Percentiles rank a stretch among this genome's conserved stretches.
phyloP scores from a whole-genome alignment of 192 early-diverging fungal genomes.

The Polychytrium aggregatum region DNA sequence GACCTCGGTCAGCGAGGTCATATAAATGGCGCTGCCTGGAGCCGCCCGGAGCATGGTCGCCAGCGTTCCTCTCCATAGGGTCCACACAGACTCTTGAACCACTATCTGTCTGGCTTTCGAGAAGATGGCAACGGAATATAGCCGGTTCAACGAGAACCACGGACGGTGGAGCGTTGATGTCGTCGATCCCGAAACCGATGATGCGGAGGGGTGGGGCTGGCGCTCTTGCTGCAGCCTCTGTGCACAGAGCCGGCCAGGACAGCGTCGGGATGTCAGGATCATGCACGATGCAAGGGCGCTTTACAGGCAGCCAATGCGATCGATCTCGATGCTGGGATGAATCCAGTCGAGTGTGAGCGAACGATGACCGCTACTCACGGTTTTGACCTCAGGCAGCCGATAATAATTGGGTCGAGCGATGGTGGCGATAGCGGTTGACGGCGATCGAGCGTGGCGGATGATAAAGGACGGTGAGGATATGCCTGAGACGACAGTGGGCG shows the following conservation, averaged over 20 bases:
- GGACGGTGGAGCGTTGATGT: too few species aligned
- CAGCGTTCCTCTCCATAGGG: slow-evolving; percentile 73
- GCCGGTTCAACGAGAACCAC: too few species aligned
- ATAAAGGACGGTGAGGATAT: too few species aligned
- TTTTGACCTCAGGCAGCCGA: slow-evolving; percentile 9
- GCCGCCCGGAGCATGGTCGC: slow-evolving; percentile 54
- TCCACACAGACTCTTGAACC: slow-evolving; percentile 34
- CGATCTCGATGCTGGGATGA: background rate
- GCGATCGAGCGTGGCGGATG: background rate
- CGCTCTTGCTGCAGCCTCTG: slow-evolving; percentile 21
- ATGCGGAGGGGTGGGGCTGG: slow-evolving; percentile 17
- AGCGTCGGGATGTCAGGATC: background rate
- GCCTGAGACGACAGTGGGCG: too few species aligned
- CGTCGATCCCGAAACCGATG: slow-evolving; percentile 23
- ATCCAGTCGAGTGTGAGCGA: background rate
- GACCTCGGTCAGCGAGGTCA: slow-evolving; percentile 52
- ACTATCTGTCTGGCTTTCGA: too few species aligned
- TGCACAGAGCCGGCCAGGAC: background rate
- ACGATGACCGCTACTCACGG: slow-evolving; percentile 3
- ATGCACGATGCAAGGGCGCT: too few species aligned
- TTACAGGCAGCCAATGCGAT: too few species aligned
- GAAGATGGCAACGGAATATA: too few species aligned
- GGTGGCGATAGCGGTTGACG: background rate
- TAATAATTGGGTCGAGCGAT: too few species aligned
- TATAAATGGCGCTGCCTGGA: slow-evolving; percentile 62